Conservation (phyloP, 75 land plant genomes). For the Larix kaempferi region DNA sequence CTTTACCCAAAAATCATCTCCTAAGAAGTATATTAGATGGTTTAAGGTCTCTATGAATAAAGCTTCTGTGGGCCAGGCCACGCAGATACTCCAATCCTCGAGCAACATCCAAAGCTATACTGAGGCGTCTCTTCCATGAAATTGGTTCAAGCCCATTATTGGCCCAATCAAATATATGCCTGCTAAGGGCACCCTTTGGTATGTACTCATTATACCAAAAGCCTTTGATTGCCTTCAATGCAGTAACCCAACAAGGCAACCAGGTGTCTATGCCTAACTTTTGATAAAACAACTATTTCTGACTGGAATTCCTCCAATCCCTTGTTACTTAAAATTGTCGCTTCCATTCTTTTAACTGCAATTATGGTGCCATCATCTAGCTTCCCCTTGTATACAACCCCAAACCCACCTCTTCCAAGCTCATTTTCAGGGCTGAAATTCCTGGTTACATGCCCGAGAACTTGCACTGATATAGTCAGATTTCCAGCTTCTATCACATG, state of each 20-base stretch:
- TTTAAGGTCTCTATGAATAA: constrained; percentile 93
- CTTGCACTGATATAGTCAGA: constrained; percentile 77
- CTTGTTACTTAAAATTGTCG: constrained; percentile 63
- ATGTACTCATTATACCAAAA: constrained; percentile 95
- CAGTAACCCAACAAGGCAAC: constrained; percentile 92
- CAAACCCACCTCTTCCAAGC: constrained; percentile 97
- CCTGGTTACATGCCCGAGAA: constrained; percentile 72
- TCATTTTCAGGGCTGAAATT: constrained; percentile 79
- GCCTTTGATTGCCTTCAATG: constrained; percentile 78
- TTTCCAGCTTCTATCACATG: constrained; percentile 84
- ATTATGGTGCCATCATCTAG: constrained; percentile 89
- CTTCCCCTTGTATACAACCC: constrained; percentile 91
- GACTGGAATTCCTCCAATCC: constrained; percentile 85
- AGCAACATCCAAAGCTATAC: constrained; percentile 90
- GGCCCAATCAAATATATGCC: constrained; percentile 85
- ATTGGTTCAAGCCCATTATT: constrained; percentile 59
- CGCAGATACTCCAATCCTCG: constrained; percentile 95
- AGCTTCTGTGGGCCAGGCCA: constrained; percentile 75
- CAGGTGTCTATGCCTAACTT: constrained; percentile 90
- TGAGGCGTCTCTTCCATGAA: constrained; percentile 79
- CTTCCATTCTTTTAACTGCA: constrained; percentile 96
- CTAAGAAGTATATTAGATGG: constrained; percentile 89
- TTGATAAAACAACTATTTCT: constrained; percentile 94
- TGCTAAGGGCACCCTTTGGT: constrained; percentile 87
- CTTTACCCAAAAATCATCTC: constrained; percentile 80